Base-by-base conservation (phyloP, 805 yeast genomes). In the Scheffersomyces coipomensis region DNA sequence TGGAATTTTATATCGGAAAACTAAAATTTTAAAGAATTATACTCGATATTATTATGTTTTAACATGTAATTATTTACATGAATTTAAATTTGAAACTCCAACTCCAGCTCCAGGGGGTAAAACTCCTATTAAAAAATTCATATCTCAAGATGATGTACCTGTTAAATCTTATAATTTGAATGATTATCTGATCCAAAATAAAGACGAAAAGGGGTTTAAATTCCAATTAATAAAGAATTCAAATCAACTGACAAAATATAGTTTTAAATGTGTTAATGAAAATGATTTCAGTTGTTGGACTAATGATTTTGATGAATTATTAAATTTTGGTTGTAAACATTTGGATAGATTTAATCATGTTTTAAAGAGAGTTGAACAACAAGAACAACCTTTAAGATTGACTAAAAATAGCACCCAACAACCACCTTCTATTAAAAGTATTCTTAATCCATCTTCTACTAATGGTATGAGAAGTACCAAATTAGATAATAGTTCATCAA, bases 281-380 rank as follows among this genome's bases (percentile, higher is more conserved):
- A 65, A 59, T 25, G 76, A 76, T 37, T 73, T 73, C 36, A 53
- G 52, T 19, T 69, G 68, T 46, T 83, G 88, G 88, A 59, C 66
- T 25, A 71, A 67, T 21, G 84, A 81, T 52, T 57, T 83, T 33
- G 60, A 64, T 22, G 81, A 79, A 44, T 60, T 82, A 46, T 66
- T 76, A 23, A 64, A 68, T 34, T 77, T 71, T 46, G 67, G 68
- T 17, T 57, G 61, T 38, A 52, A 60, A 26, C 75, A 78, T 31
- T 53, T 64, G 25, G 75, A 73, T 24, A 72, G 88, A 58, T 75
- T 78, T 44, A 63, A 61, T 35, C 70, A 60, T 53, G 75, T 65
- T 25, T 75, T 65, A 51, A 65, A 64, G 18, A 73, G 71, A 45
- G 62, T 73, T 44, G 55, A 55, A 47, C 37, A 49, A 47, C 32